Conservation (phyloP, 139 green algal genomes). For the Chlorella vulgaris region DNA sequence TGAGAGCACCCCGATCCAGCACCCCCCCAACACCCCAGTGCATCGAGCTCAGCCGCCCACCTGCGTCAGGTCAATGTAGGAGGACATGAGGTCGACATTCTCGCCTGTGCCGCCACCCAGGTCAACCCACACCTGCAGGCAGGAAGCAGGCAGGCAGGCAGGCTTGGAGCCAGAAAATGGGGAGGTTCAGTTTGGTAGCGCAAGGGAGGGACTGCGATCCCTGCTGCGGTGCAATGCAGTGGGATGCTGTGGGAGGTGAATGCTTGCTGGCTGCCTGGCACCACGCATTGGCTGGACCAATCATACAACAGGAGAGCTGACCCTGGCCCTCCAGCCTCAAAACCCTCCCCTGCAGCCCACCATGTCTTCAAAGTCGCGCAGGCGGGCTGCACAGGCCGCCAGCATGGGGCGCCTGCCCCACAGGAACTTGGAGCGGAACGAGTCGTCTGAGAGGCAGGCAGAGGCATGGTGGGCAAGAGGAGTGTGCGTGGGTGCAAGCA, state of each 20-base stretch:
- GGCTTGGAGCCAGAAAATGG: neutral
- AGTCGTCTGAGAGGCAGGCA: conserved; percentile 82
- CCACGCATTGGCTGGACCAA: no score
- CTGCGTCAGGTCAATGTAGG: conserved; percentile 88
- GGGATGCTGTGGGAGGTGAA: no score
- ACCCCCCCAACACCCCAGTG: no score
- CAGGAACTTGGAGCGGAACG: conserved; percentile 92
- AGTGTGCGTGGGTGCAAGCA: neutral
- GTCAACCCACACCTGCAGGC: conserved; percentile 64
- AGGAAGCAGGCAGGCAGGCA: neutral
- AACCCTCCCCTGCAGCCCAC: conserved; percentile 70
- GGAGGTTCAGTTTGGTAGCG: neutral
- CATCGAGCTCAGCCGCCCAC: no score
- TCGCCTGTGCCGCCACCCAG: conserved; percentile 89
- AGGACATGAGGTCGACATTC: conserved; percentile 94
- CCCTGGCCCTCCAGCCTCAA: neutral
- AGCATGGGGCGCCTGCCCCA: conserved; percentile 94
- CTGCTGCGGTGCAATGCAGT: no score
- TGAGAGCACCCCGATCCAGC: no score
- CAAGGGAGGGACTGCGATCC: no score
- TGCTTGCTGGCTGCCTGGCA: no score
- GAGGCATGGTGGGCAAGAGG: no score
- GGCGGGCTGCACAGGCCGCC: conserved; percentile 82
- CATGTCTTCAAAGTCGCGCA: conserved; percentile 68
- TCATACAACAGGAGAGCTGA: no score